These are phyloP conservation scores for Aspergillus bridgeri DNA, from an alignment of 495 filamentous ascomycete genomes.

Conservation along the genomic window DNA sequence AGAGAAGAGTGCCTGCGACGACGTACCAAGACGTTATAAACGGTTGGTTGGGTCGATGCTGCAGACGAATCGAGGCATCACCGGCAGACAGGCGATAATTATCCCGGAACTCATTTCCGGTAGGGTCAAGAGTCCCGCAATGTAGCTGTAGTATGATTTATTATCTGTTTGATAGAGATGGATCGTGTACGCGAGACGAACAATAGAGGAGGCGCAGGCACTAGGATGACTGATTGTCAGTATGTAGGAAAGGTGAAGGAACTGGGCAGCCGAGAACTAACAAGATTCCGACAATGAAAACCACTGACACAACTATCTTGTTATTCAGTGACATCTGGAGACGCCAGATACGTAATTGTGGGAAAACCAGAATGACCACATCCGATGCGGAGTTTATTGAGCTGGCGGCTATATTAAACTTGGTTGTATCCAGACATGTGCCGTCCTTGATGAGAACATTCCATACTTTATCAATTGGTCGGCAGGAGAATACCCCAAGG, in stretches of 20 bases:
- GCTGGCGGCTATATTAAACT: not conserved
- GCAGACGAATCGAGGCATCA: too few relatives aligned
- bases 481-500: too few relatives aligned
- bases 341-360: conserved; percentile 2
- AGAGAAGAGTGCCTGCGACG: too few relatives aligned
- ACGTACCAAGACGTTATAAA: too few relatives aligned
- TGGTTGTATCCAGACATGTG: not conserved
- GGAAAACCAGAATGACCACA: not conserved
- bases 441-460: conserved; percentile 1
- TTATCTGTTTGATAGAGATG: not conserved
- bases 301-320: too few relatives aligned
- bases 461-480: not conserved
- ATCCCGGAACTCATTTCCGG: too few relatives aligned
- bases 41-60: too few relatives aligned
- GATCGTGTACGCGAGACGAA: not conserved
- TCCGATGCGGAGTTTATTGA: not conserved
- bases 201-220: not conserved
- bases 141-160: not conserved
- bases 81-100: too few relatives aligned
- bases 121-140: not conserved
- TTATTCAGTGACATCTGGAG: too few relatives aligned
- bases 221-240: not conserved
- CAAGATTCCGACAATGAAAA: too few relatives aligned
- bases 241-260: too few relatives aligned
- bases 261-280: too few relatives aligned